Base-by-base conservation (phyloP, 257 asterid genomes). In the Misopates orontium region DNA sequence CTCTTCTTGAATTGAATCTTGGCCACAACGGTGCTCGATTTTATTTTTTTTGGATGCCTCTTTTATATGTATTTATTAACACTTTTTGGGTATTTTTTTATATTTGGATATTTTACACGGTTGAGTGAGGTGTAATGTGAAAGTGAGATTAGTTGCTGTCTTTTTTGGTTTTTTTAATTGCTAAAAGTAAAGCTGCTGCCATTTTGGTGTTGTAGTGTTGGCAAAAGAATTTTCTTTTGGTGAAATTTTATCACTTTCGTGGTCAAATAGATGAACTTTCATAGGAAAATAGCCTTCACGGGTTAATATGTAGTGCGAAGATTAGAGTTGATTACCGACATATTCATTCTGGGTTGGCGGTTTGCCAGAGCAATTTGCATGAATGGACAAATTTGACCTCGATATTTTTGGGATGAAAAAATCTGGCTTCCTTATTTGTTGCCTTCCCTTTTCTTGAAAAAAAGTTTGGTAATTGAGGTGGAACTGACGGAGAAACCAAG, bases 1-100 rank as follows among this genome's bases (percentile, higher is more conserved):
- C 66, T 73, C 74, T 51, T 7, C n/a, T n/a, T n/a, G n/a, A n/a
- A 5, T 3, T 62, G 68, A 89, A 78, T 71, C 83, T 76, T 80
- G 76, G 72, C 79, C 80, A 68, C 85, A 40, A 39, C 20, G 71
- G 56, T 70, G 67, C 66, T 74, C 71, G 67, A 21, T 7, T 36
- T 25, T 24, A 47, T 15, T 52, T 19, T 28, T 19, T 24, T 51
- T 15, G 56, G 22, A 55, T 57, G 11, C 54, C 24, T 50, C 23
- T 62, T 0, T 70, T 60, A 23, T 79, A 49, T 62, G 8, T 42
- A 16, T 32, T 20, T 71, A 36, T 36, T 36, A 9, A 36, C 6
- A 36, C 42, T 36, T 36, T 36, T 36, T 36, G 42, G 11, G 42
- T 36, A 36, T 72, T 59, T 23, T 36, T 41, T 24, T 61, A 19